Base-by-base conservation (phyloP, 2,329 filamentous ascomycete species). In the Myriosclerotinia scirpicola region DNA sequence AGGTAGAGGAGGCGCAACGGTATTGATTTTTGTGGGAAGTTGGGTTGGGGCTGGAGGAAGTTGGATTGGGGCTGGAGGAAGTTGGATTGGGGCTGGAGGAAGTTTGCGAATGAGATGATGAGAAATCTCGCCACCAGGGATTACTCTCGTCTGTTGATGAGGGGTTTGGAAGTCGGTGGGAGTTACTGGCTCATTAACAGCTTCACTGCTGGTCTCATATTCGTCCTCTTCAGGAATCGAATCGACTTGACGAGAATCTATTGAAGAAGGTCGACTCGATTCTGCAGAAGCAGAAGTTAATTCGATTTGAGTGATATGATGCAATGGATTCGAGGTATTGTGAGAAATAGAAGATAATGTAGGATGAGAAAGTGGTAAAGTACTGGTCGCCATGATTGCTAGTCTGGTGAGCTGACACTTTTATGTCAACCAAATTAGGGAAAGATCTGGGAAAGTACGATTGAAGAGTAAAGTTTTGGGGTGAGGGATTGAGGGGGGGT, bases 131-230 rank as follows among this genome's bases (percentile, higher is more conserved):
- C 62, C 14, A 34, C 60, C 66, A 59, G 69, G 69, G 40, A 64
- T 68, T 54, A 64, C 50, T 54, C 79, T 79, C 69, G 87, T 85
- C 34, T 60, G 56, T 70, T 85, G 83, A 67, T 83, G 82, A 56
- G 85, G 86, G 73, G 84, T 82, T 69, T 83, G 81, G 72, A 79
- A 80, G 72, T 85, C 87, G 68, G 85, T 82, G 58, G 86, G 87
- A 30, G 86, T 89, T 67, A 86, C 80, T 54, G 86, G 86, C 70
- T 88, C 86, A 77, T 84, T 83, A 65, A 81, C 79, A 34, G 82
- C 82, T 72, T 88, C 85, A 76, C 83, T 87, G 69, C 84, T 82
- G 11, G 85, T 86, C 74, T 88, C 86, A 77, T 76, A 73, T 22
- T 84, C 84, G 76, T 77, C 76, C 56, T 84, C 84, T 77, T 87